Evolutionary conservation across 2,329 filamentous ascomycete genomes (phyloP).

Genomic region (Diplodia corticola): DNA sequence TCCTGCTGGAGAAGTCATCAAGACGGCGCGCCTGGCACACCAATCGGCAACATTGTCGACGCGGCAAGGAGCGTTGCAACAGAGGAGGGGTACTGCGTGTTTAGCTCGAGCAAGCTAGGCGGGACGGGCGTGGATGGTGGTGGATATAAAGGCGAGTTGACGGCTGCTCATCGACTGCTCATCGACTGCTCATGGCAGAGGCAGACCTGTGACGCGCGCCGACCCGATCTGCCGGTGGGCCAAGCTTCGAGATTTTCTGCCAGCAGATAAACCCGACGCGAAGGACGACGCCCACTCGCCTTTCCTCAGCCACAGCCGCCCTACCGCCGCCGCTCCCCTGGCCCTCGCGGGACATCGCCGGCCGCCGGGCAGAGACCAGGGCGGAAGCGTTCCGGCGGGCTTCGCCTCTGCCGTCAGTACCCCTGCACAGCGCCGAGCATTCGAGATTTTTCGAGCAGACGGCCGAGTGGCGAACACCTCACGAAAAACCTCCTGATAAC

Average conservation of each 20-base stretch:
- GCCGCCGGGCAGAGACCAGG: not conserved
- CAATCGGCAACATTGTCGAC: not conserved
- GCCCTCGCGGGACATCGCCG: not conserved
- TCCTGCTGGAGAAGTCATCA: conserved; percentile 7
- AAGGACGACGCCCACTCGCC: not conserved
- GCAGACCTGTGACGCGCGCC: not conserved
- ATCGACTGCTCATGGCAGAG: not conserved
- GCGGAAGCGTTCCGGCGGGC: not conserved
- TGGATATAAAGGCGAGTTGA: conserved; percentile 10
- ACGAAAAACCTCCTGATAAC: conserved; percentile 10
- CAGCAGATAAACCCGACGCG: not conserved
- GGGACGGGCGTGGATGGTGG: not conserved
- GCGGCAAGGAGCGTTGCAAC: not conserved
- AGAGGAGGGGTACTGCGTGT: not conserved
- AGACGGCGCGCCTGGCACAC: no score
- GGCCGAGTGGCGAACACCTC: not conserved
- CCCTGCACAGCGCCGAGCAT: not conserved
- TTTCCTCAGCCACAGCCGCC: conserved; percentile 4
- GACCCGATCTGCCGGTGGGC: conserved; percentile 6
- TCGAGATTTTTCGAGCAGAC: not conserved
- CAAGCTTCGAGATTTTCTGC: conserved; percentile 6
- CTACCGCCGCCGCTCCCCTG: not conserved
- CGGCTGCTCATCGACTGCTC: no score
- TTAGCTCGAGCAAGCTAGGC: not conserved
- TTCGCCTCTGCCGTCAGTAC: conserved; percentile 7